Evolutionary conservation across 371 early-diverging fungal species (phyloP).

Genomic region (Mucor circinelloides): DNA sequence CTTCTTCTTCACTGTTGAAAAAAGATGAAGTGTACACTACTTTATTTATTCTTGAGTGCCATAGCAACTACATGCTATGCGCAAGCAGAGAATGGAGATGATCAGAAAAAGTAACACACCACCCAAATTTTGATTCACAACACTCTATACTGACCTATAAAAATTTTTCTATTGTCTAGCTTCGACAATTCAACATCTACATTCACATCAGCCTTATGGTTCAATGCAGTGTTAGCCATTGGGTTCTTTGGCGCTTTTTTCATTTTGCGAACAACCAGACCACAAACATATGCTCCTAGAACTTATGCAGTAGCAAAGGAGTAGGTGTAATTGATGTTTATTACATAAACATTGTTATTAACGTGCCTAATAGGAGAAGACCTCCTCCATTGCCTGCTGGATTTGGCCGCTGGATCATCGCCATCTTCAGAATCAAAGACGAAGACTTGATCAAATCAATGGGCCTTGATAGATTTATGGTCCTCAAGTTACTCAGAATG

Average conservation of each 20-base stretch:
- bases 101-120: background rate
- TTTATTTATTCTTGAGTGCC: background rate
- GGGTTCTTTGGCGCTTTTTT: slow-evolving; percentile 61
- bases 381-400: slow-evolving; percentile 60
- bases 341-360: background rate
- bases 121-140: background rate
- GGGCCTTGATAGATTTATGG: slow-evolving; percentile 82
- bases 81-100: background rate
- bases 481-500: slow-evolving; percentile 70
- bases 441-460: slow-evolving; percentile 59
- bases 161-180: slow-evolving; percentile 20
- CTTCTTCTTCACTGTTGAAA: background rate
- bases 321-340: slow-evolving; percentile 28
- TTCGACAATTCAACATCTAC: slow-evolving; percentile 54
- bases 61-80: background rate
- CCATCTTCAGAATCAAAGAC: slow-evolving; percentile 59
- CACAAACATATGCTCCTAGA: slow-evolving; percentile 72
- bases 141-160: background rate
- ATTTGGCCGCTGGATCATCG: slow-evolving; percentile 62
- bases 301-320: slow-evolving; percentile 66
- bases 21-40: background rate
- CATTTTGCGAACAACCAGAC: slow-evolving; percentile 56
- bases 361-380: slow-evolving; percentile 44
- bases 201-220: slow-evolving; percentile 68
- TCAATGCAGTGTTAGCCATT: slow-evolving; percentile 62